Evolutionary conservation across 352 stramenopile genomes (phyloP), one percentile per base, ranked within the genome.

Genomic region (Pythium chondricola): DNA sequence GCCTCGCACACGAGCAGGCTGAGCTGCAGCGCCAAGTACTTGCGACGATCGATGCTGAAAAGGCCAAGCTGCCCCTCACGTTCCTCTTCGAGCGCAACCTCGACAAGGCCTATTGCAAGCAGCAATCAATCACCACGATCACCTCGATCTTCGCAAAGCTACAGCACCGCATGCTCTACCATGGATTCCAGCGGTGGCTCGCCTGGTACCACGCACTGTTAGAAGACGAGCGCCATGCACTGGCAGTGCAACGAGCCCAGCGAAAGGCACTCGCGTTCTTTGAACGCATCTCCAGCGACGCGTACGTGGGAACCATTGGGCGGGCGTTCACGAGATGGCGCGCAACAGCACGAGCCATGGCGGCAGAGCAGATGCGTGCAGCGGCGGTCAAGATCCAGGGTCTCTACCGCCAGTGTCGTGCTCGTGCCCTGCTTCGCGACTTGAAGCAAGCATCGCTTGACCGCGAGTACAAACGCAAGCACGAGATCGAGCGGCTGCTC

Each of bases 41-140:
- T 27, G 45, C 45, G 5, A 61, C 66, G 11, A 87, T 91, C 20
- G 63, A 78, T 7, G 52, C 45, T 0, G 68, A 86, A 30, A 80
- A 85, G 17, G 62, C 76, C 17, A 69, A 63, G 14, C 42, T 91
- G 10, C 79, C 79, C 16, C 56, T 91, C 13, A 67, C 69, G 13
- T 88, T 88, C 43, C 68, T 91, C 43, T 91, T 91, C 26, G 76
- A 88, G 38, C 74, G 70, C 43, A 81, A 83, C 18, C 50, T 91
- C 17, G 65, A 81, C 9, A 63, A 65, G 7, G 65, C 58, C 3
- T 85, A 88, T 52, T 85, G 74, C 39, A 65, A 62, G 20, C 52
- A 82, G 38, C 67, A 85, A 36, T 67, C 74, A 21, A 42, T 88
- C 4, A 49, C 41, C 10, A 69, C 69, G 1, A 85, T 88, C 47